These are phyloP conservation scores for Phaeosphaeriaceae sp. DNA, from an alignment of 2,329 filamentous ascomycete species.

Conservation along the genomic window DNA sequence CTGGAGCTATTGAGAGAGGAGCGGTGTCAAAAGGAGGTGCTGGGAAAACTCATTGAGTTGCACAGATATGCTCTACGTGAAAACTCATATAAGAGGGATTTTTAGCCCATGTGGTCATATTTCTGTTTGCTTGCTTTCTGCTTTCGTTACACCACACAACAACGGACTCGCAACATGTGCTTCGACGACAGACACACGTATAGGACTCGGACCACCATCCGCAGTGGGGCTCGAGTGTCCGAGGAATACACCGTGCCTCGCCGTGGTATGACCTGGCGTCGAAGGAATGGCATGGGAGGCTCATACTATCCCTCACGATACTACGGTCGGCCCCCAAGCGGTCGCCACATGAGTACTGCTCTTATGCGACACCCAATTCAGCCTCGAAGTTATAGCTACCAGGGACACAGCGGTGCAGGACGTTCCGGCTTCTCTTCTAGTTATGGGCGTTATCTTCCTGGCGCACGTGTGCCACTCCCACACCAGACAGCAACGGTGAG, in stretches of 20 bases:
- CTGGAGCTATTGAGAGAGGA: constrained; percentile 41
- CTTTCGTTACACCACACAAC: background rate
- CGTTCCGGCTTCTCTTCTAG: constrained; percentile 11
- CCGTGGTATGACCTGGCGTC: constrained; percentile 24
- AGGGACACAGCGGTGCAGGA: constrained; percentile 1
- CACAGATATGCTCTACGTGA: background rate
- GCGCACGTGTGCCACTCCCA: constrained; percentile 27
- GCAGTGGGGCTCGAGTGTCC: constrained; percentile 18
- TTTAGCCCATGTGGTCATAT: too few species aligned
- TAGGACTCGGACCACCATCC: constrained; percentile 18
- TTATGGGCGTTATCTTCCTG: constrained; percentile 22
- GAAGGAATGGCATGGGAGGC: constrained; percentile 25
- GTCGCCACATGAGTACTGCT: constrained; percentile 10
- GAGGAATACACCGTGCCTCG: constrained; percentile 13
- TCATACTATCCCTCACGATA: constrained; percentile 38
- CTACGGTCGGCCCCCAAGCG: constrained; percentile 25
- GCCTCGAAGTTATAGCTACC: constrained; percentile 3
- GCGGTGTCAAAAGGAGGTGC: constrained; percentile 30
- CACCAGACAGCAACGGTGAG: constrained; percentile 31
- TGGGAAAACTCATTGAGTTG: constrained; percentile 11
- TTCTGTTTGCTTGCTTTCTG: background rate
- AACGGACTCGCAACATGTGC: constrained; percentile 27
- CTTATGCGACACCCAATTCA: constrained; percentile 8
- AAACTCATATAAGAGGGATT: too few species aligned
- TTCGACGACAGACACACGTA: constrained; percentile 29